phyloP scores from a whole-genome alignment of 1,284 basidiomycete species.

The Vanrija sp. region DNA sequence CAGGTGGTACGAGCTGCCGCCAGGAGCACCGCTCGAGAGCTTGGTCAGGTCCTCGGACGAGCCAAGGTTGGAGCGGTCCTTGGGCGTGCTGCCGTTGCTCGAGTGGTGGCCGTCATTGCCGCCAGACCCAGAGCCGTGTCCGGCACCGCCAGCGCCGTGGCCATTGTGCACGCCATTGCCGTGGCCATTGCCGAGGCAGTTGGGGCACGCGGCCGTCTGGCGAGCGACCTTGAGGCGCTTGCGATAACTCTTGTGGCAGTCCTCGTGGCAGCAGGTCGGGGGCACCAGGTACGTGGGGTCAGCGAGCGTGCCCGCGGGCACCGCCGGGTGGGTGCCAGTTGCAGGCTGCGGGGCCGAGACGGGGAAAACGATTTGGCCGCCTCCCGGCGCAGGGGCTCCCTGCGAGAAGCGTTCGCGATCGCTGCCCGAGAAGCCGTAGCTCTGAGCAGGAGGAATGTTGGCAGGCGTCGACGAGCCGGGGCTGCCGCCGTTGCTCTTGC shows the following conservation, averaged over 20 bases:
- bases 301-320: conserved; percentile 48
- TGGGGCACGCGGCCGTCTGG: conserved; percentile 47
- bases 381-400: conserved; percentile 33
- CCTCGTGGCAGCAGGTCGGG: conserved; percentile 52
- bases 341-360: conserved; percentile 47
- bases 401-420: conserved; percentile 40
- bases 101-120: conserved; percentile 36
- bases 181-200: conserved; percentile 39
- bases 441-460: background rate
- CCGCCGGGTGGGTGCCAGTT: conserved; percentile 42
- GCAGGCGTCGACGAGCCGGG: conserved; percentile 51
- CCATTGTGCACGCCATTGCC: conserved; percentile 16
- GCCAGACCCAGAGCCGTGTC: conserved; percentile 24
- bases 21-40: conserved; percentile 18
- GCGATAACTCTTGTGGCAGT: conserved; percentile 53
- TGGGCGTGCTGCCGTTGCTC: conserved; percentile 41
- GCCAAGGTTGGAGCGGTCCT: conserved; percentile 36
- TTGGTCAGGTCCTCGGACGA: conserved; percentile 35
- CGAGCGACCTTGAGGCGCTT: conserved; percentile 51
- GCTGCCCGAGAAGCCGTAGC: conserved; percentile 35
- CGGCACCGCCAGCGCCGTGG: conserved; percentile 23
- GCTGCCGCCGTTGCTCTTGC: conserved; percentile 59
- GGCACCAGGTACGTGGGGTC: conserved; percentile 51
- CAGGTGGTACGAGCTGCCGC: conserved; percentile 31
- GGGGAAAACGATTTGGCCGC: conserved; percentile 47